A percentile compares a stretch with the other conserved stretches of the same genome.
phyloP scores from a whole-genome alignment of 768 basidiomycete species.

The Antrodiella citrinella region DNA sequence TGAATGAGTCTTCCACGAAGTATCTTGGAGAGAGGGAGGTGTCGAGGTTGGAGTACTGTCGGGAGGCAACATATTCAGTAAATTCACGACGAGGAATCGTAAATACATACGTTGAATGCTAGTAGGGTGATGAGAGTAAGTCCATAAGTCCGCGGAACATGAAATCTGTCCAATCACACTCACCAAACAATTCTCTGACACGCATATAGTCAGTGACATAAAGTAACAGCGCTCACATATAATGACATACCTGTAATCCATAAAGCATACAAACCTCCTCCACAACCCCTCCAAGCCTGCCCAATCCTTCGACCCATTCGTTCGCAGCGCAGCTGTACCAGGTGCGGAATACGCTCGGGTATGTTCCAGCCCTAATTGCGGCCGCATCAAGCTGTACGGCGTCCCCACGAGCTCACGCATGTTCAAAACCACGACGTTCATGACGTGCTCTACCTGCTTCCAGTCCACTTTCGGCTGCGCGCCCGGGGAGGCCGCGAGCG shows the following conservation, averaged over 20 bases:
- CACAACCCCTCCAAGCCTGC: constrained; percentile 72
- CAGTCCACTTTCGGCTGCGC: constrained; percentile 38
- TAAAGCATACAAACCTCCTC: constrained; percentile 66
- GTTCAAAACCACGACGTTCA: constrained; percentile 22
- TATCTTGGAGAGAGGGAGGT: constrained; percentile 26
- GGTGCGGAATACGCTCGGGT: constrained; percentile 50
- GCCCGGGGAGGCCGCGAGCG: not conserved
- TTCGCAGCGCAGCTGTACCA: constrained; percentile 20
- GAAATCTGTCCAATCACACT: constrained; percentile 10
- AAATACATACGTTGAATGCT: constrained; percentile 23
- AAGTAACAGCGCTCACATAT: not conserved
- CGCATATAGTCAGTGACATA: not conserved
- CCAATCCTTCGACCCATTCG: constrained; percentile 44
- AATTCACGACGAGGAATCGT: not conserved
- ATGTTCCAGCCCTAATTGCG: constrained; percentile 43
- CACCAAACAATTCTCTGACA: constrained; percentile 38
- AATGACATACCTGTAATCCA: constrained; percentile 59
- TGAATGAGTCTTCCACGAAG: constrained; percentile 41
- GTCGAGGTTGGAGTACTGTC: constrained; percentile 12
- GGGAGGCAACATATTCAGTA: not conserved
- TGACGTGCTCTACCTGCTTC: constrained; percentile 53
- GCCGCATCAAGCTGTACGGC: constrained; percentile 25
- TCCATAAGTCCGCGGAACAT: not conserved
- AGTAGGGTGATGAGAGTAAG: constrained; percentile 2
- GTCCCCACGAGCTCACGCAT: constrained; percentile 13